These are phyloP conservation scores for Rhynchosporium agropyri DNA, from an alignment of 2,329 filamentous ascomycete genomes.

Conservation along the genomic window DNA sequence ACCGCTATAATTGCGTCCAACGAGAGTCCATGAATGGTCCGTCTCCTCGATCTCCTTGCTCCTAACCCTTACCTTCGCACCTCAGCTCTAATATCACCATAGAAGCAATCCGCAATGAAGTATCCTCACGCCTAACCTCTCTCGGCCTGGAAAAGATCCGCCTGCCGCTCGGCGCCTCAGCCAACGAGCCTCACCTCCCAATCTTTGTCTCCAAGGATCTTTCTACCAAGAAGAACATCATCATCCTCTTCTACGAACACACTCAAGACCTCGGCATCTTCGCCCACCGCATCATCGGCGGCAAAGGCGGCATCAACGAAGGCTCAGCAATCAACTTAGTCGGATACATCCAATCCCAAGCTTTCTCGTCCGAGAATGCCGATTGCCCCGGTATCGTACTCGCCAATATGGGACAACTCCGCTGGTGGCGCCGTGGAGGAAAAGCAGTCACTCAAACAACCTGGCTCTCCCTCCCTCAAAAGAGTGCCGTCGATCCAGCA, in stretches of 20 bases:
- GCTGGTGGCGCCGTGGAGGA: constrained; percentile 70
- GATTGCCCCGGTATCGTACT: constrained; percentile 65
- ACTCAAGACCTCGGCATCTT: constrained; percentile 74
- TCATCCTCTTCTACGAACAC: constrained; percentile 75
- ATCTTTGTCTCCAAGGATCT: constrained; percentile 68
- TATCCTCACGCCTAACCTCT: constrained; percentile 62
- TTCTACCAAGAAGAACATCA: constrained; percentile 58
- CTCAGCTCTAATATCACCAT: constrained; percentile 16
- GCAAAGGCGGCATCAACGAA: constrained; percentile 64
- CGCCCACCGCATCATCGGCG: constrained; percentile 67
- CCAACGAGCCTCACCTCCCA: constrained; percentile 61
- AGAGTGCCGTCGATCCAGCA: constrained; percentile 62
- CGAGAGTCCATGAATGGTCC: constrained; percentile 74
- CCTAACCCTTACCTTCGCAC: not conserved
- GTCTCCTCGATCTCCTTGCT: constrained; percentile 25
- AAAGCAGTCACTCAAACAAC: constrained; percentile 60
- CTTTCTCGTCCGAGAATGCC: constrained; percentile 27
- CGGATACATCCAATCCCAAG: constrained; percentile 45
- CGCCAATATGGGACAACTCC: constrained; percentile 75
- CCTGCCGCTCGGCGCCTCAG: constrained; percentile 59
- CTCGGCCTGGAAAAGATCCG: constrained; percentile 62
- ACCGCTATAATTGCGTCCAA: constrained; percentile 76
- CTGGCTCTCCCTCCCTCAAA: constrained; percentile 62
- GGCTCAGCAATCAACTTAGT: constrained; percentile 73
- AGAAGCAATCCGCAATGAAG: constrained; percentile 65